Evolutionary conservation across 2,329 filamentous ascomycete species (phyloP).

Genomic region (Chalaropsis ovoidea): DNA sequence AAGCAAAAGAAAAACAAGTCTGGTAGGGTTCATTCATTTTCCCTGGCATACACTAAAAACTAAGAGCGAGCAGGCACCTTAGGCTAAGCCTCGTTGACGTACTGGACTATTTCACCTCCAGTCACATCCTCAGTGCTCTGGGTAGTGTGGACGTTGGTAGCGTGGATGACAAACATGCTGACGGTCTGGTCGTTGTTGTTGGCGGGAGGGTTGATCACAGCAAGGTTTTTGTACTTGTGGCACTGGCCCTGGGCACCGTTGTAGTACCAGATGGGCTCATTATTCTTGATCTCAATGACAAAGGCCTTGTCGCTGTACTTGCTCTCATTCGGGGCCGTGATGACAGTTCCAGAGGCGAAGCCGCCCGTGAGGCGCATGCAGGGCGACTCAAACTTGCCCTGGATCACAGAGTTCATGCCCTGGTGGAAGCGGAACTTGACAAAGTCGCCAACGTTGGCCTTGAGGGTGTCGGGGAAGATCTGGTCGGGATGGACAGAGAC

Average conservation of each 20-base stretch:
- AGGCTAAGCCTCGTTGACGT: not conserved
- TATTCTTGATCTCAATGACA: slow-evolving; percentile 29
- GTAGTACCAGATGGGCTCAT: not conserved
- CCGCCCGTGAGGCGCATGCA: slow-evolving; percentile 35
- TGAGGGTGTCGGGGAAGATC: accelerated
- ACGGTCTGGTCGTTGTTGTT: slow-evolving; percentile 30
- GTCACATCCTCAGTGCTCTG: not conserved
- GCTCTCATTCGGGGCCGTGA: accelerated
- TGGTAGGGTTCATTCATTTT: not conserved
- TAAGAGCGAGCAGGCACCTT: not conserved
- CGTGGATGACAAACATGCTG: slow-evolving; percentile 29
- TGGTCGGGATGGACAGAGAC: accelerated
- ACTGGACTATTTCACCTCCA: not conserved
- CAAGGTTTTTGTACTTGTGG: slow-evolving; percentile 28
- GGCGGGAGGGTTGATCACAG: slow-evolving; percentile 28
- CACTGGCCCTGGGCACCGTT: slow-evolving; percentile 8
- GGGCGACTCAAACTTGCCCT: slow-evolving; percentile 34
- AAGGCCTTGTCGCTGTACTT: slow-evolving; percentile 30
- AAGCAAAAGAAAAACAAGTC: no score
- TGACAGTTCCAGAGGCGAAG: not conserved
- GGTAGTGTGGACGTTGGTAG: slow-evolving; percentile 36
- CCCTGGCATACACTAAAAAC: not conserved
- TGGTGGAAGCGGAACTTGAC: not conserved
- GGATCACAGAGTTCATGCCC: accelerated
- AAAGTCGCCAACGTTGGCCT: not conserved